Evolutionary conservation across 2,329 filamentous ascomycete species (phyloP), one percentile per base, ranked within the genome.

Genomic region (Stagonosporopsis vannaccii): DNA sequence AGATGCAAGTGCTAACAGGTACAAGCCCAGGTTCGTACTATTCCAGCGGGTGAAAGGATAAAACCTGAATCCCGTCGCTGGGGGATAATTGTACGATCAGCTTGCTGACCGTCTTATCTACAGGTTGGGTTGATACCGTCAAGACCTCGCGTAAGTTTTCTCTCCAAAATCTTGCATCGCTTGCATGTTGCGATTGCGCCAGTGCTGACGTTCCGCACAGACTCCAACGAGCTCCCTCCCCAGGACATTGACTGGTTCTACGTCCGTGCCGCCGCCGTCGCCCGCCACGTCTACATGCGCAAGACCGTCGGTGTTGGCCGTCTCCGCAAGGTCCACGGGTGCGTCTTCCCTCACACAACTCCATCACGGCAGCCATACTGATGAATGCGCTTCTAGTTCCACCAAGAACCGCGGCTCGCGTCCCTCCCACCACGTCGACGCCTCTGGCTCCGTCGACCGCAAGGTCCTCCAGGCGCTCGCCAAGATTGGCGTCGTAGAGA

Each of bases 291-390:
- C 86, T 99, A 99, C 87, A 87, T 99, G 81, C 91, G 95, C 85
- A 99, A 99, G 88, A 97, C 93, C 65, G 93, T 99, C 79, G 95
- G 95, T 87, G 92, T 99, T 73, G 95, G 95, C 83, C 92, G 95
- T 78, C 89, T 99, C 74, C 90, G 94, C 82, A 97, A 96, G 86
- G 90, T 90, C 68, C 95, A 99, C 88, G 95, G 73, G 70, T 75
- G 65, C 58, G 68, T 35, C 47, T 8, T 20, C 33, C 26, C 15
- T 19, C n/a, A 2, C 9, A 15, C 19, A 11, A 6, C 33, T 19
- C 20, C 4, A 12, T 25, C 25, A 17, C 15, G 13, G 12, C n/a
- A 15, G n/a, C 6, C 8, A 35, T 20, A 25, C 33, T 20, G 15
- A 48, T n/a, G 20, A 12, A 11, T 25, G 35, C 36, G n/a, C 30